Evolutionary conservation across 2,329 filamentous ascomycete genomes (phyloP), one percentile per base, ranked within the genome.

Genomic region (Fusarium virguliforme): DNA sequence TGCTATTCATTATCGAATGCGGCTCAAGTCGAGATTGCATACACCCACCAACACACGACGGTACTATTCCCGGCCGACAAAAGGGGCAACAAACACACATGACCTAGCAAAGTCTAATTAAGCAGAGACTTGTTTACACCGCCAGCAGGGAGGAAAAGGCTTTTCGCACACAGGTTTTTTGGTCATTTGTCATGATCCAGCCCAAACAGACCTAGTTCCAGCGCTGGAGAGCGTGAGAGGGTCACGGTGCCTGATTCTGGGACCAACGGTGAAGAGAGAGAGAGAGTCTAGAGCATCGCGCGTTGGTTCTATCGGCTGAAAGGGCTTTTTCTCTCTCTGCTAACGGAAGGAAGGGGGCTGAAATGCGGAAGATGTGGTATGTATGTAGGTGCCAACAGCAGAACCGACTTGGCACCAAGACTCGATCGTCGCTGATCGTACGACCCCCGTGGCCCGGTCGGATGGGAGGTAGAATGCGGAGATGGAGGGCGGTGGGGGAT

Each of bases 311-410:
- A 54, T 37, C 50, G 32, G 32, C 8, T 13, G n/a, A 41, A 26
- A 54, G 9, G 46, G 46, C 46, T 30, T 30, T 13, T 24, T 3
- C 15, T 30, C 13, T 32, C 24, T 32, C n/a, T 51, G 51, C 15
- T 28, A 6, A 43, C 10, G 38, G 41, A 46, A 15, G 40, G 37
- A 60, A 55, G 3, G 28, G 24, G 22, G 24, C 57, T 51, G 55
- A 64, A 41, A 65, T 68, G 60, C 67, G 67, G 60, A 70, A 70
- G 63, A 28, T 28, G 62, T 37, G 64, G 28, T 22, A 35, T 18
- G 18, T 18, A 18, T 18, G 18, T 18, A 18, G 18, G 18, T 18
- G 18, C 18, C 18, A 18, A 18, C 18, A 18, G 18, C 18, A 18
- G 18, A 48, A n/a, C 8, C 41, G n/a, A 28, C 7, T 37, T 22